Conservation (phyloP, 441 rosid species). For the Dalechampia spathulata region DNA sequence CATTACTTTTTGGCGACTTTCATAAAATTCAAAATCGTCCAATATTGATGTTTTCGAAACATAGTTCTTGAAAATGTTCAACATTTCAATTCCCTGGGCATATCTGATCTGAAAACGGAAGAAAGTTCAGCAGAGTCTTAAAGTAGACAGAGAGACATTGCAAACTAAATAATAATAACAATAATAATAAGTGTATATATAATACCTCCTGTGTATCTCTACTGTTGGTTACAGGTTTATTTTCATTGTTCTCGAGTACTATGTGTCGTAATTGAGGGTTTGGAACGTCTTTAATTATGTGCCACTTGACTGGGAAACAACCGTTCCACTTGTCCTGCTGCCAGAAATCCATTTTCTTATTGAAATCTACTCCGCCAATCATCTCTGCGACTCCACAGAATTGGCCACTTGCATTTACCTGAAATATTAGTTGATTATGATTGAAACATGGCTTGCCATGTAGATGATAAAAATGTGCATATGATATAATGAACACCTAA, state of each 20-base stretch:
- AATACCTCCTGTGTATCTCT: conserved; percentile 80
- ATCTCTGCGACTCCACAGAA: conserved; percentile 57
- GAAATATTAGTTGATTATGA: too few relatives aligned
- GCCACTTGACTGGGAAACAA: conserved; percentile 80
- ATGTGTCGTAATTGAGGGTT: conserved; percentile 64
- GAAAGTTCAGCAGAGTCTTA: too few relatives aligned
- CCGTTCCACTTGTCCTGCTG: conserved; percentile 87
- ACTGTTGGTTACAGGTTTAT: conserved; percentile 78
- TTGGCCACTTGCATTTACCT: too few relatives aligned
- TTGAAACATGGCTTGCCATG: too few relatives aligned
- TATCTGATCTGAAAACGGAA: conserved; percentile 71
- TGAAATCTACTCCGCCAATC: conserved; percentile 73
- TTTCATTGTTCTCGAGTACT: conserved; percentile 63
- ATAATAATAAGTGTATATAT: too few relatives aligned
- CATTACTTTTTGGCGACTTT: conserved; percentile 49
- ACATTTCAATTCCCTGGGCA: conserved; percentile 69
- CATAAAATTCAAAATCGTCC: conserved; percentile 67
- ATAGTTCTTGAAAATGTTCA: conserved; percentile 57
- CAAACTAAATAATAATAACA: too few relatives aligned
- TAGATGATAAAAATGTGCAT: too few relatives aligned
- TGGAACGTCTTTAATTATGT: conserved; percentile 66
- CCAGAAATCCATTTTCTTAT: conserved; percentile 61
- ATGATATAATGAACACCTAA: too few relatives aligned
- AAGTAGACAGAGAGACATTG: too few relatives aligned
- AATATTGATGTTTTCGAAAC: conserved; percentile 50